These are phyloP conservation scores for Scheffersomyces stipitis DNA, from an alignment of 805 yeast species.

Conservation along the genomic window DNA sequence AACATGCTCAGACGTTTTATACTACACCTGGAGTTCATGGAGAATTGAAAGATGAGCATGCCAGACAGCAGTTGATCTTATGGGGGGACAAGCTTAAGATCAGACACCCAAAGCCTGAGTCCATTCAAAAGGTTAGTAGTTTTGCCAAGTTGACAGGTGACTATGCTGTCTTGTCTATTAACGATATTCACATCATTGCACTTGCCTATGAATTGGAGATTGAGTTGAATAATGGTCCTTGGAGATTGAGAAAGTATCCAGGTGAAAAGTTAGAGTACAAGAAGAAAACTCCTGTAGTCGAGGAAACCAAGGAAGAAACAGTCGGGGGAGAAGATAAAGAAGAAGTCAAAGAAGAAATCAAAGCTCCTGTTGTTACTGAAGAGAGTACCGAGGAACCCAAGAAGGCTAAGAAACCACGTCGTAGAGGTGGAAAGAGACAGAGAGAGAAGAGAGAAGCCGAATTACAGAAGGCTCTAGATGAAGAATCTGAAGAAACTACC, in stretches of 20 bases:
- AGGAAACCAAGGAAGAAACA: slow-evolving; percentile 8
- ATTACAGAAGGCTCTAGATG: slow-evolving; percentile 23
- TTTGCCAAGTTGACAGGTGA: slow-evolving; percentile 93
- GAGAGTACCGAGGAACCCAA: slow-evolving; percentile 11
- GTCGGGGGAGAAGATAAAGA: slow-evolving; percentile 8
- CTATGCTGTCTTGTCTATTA: slow-evolving; percentile 77
- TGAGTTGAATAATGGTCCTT: slow-evolving; percentile 66
- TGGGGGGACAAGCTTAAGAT: slow-evolving; percentile 75
- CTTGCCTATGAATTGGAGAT: slow-evolving; percentile 83
- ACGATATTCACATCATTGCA: slow-evolving; percentile 92
- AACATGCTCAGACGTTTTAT: slow-evolving; percentile 67
- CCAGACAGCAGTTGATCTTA: slow-evolving; percentile 71
- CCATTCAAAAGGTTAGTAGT: slow-evolving; percentile 62
- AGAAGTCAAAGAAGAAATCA: slow-evolving; percentile 1
- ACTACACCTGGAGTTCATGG: slow-evolving; percentile 90
- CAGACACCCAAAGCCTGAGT: slow-evolving; percentile 73
- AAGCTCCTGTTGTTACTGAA: slow-evolving; percentile 2
- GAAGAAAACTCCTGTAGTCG: slow-evolving; percentile 5
- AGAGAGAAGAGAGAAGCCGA: slow-evolving; percentile 54
- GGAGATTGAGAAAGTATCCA: slow-evolving; percentile 70
- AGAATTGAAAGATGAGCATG: slow-evolving; percentile 84
- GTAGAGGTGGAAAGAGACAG: slow-evolving; percentile 68
- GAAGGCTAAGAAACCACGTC: slow-evolving; percentile 40
- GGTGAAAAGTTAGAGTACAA: slow-evolving; percentile 51
- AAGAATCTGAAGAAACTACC: slow-evolving; percentile 1